Base-by-base conservation (phyloP, 2,329 filamentous ascomycete species). In the Myriosclerotinia curreyana region DNA sequence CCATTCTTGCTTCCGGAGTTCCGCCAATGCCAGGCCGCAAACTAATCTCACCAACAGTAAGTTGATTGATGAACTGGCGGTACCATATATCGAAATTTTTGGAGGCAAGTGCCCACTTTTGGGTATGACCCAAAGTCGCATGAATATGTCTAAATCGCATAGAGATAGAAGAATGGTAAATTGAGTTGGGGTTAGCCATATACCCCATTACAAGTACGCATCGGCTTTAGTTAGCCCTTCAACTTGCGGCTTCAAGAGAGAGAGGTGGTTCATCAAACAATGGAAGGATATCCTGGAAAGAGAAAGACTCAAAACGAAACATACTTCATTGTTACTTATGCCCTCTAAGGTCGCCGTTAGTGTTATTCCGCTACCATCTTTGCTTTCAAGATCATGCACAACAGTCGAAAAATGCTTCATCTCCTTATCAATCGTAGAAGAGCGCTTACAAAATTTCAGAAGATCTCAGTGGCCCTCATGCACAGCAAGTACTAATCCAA, bases 141-240 rank as follows among this genome's bases (percentile, higher is more conserved):
- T 31, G 5, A 14, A 4, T 5, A 62, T 44, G 5, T 50, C 58
- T 12, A 22, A 58, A 17, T 65, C 58, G 63, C 55, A 65, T 25
- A 31, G 63, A 28, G 63, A 62, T 11, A 58, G 63, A 2, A 36
- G 40, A 9, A 65, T 65, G 63, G 42, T 42, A n/a, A 40, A 49
- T 20, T 59, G 52, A 14, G 42, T 22, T 5, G n/a, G 44, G 9
- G 7, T 12, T 9, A 22, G 11, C 20, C 50, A 62, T 15, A 5
- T 15, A 7, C 49, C 51, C 9, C 58, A 65, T 48, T 53, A 50
- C 44, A 62, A 48, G 15, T 65, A 62, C 20, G 63, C 63, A 1
- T 31, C 20, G 14, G 31, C 36, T 5, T 15, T 65, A 9, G 5
- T 44, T 11, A 50, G 63, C 6, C 1, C 54, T 56, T 14, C 25